Base-by-base conservation (phyloP, 2,329 filamentous ascomycete species). In the Neofusicoccum umdonicola region DNA sequence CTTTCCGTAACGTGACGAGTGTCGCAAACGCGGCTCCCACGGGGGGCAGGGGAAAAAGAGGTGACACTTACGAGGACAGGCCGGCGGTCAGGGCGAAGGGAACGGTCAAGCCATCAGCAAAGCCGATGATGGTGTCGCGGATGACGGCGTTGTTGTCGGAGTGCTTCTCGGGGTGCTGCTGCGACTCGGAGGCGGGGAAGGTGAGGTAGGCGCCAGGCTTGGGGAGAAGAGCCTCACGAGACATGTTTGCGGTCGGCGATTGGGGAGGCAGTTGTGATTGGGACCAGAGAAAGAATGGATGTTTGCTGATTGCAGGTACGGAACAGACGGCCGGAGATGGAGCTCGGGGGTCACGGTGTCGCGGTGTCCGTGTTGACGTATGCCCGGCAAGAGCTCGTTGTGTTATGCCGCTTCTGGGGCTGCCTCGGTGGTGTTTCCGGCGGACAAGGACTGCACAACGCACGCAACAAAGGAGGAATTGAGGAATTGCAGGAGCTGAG, bases 71-170 rank as follows among this genome's bases (percentile, higher is more conserved):
- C 68, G 83, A 84, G 2, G 86, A 88, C 1, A 93, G 81, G 13
- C 90, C 90, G 0, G 91, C 90, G 0, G 89, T 92, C 42, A 93
- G 81, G 15, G 90, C 90, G 69, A 93, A 93, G 0, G 90, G 90
- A 0, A 93, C 90, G 0, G 90, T 93, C 69, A 93, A 82, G 15
- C 90, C 90, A 72, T 93, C 90, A 0, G 90, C 88, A 69, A 93
- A 87, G 62, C 90, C 90, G 69, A 93, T 88, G 66, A 90, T 92
- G 67, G 88, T 83, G 75, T 91, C 88, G 51, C 84, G 82, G 15
- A 88, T 76, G 61, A 86, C 71, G 64, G 80, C 78, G 66, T 76
- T 76, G 69, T 82, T 74, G 31, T 62, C 42, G 7, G 64, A 64
- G 44, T 70, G 68, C 13, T 66, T 65, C 34, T 70, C 68, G 17